A percentile compares a stretch with the other conserved stretches of the same genome.
These are phyloP conservation scores for Trichoderma simmonsii DNA, from an alignment of 2,329 filamentous ascomycete genomes.

Conservation along the genomic window DNA sequence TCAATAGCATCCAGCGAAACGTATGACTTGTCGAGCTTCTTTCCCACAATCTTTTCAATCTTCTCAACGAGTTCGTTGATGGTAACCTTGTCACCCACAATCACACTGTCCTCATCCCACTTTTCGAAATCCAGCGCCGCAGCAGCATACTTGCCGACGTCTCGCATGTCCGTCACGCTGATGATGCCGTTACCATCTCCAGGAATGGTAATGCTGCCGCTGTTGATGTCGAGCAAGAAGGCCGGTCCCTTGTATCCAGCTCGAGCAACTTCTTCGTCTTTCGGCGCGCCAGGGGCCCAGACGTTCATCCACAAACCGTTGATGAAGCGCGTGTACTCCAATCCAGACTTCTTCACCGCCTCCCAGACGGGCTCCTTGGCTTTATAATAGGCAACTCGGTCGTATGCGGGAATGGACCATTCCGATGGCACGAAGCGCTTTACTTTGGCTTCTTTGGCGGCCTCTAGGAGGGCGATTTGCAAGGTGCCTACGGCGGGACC, in stretches of 20 bases:
- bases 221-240: neutral
- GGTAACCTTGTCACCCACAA: conserved; percentile 2
- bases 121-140: conserved; percentile 8
- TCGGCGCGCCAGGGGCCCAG: neutral
- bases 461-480: conserved; percentile 11
- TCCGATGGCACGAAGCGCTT: conserved; percentile 4
- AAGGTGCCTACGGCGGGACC: neutral
- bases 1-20: neutral
- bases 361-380: conserved; percentile 8
- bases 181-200: neutral
- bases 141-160: conserved; percentile 13
- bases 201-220: neutral
- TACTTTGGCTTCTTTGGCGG: conserved; percentile 1
- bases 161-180: neutral
- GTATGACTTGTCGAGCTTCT: neutral
- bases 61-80: neutral
- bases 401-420: conserved; percentile 8
- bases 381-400: neutral
- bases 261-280: neutral
- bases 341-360: neutral
- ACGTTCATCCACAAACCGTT: conserved; percentile 13
- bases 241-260: conserved; percentile 1
- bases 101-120: conserved; percentile 1
- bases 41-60: neutral
- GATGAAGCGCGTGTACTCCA: conserved; percentile 18